Percentiles rank a stretch among this genome's conserved stretches.
Conservation (phyloP, 805 yeast species). For the Wickerhamomyces canadensis region DNA sequence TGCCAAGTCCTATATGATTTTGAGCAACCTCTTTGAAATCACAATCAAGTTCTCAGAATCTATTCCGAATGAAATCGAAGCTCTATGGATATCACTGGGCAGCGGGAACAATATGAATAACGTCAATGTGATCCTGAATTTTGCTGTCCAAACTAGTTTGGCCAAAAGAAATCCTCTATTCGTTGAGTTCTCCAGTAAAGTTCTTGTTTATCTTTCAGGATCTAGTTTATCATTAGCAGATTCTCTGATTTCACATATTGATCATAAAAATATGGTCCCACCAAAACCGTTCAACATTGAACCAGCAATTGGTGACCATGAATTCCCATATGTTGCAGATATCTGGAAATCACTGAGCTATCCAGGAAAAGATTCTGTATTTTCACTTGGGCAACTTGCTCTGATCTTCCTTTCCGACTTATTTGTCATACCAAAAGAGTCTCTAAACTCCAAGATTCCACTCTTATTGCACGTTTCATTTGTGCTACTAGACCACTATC, state of each 20-base stretch:
- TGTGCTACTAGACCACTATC: constrained; percentile 82
- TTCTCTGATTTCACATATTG: constrained; percentile 59
- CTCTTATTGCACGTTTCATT: constrained; percentile 73
- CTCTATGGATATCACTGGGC: constrained; percentile 93
- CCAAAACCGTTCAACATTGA: constrained; percentile 35
- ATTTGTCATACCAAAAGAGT: constrained; percentile 59
- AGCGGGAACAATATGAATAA: constrained; percentile 63
- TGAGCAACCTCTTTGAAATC: constrained; percentile 77
- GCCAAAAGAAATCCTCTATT: constrained; percentile 65
- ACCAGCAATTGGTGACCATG: constrained; percentile 28
- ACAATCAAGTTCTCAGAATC: constrained; percentile 71
- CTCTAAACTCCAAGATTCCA: constrained; percentile 57
- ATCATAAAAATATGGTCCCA: constrained; percentile 90
- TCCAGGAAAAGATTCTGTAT: constrained; percentile 62
- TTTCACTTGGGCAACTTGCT: constrained; percentile 84
- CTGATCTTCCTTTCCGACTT: constrained; percentile 81
- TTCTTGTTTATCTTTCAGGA: constrained; percentile 72
- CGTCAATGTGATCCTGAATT: constrained; percentile 66
- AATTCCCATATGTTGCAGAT: constrained; percentile 74
- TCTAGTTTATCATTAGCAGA: constrained; percentile 49
- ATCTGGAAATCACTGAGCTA: constrained; percentile 51
- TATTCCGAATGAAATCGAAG: constrained; percentile 85
- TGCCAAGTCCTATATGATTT: constrained; percentile 52
- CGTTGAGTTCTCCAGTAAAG: constrained; percentile 75
- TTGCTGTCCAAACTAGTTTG: constrained; percentile 60